Conservation (phyloP, 1,284 basidiomycete genomes). For the Cerioporus squamosus region DNA sequence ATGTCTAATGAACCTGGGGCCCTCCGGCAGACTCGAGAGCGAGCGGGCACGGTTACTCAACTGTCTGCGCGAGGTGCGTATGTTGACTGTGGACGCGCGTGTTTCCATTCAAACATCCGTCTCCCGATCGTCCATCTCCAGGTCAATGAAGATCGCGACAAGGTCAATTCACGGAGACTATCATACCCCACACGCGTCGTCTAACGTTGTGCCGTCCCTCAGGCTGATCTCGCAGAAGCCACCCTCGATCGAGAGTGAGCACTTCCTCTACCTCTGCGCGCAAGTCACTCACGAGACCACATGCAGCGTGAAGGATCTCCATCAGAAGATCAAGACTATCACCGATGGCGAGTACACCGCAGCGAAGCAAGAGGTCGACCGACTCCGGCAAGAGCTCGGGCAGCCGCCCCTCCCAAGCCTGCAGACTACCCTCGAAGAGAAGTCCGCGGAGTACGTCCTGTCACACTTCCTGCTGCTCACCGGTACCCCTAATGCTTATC, state of each 20-base stretch:
- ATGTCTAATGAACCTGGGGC: neutral
- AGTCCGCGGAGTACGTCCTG: slow-evolving; percentile 59
- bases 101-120: neutral
- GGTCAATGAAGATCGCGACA: slow-evolving; percentile 81
- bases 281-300: neutral
- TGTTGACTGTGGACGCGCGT: neutral
- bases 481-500: neutral
- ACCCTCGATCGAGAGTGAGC: slow-evolving; percentile 66
- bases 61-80: slow-evolving; percentile 63
- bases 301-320: slow-evolving; percentile 65
- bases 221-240: slow-evolving; percentile 59
- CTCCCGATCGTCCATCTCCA: slow-evolving; percentile 29
- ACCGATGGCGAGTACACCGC: slow-evolving; percentile 75
- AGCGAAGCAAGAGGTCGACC: slow-evolving; percentile 76
- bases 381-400: slow-evolving; percentile 72
- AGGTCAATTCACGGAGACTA: slow-evolving; percentile 41
- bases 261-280: neutral
- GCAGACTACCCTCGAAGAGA: slow-evolving; percentile 74
- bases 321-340: slow-evolving; percentile 63
- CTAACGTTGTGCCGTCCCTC: slow-evolving; percentile 12
- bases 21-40: slow-evolving; percentile 67
- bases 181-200: neutral
- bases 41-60: slow-evolving; percentile 69
- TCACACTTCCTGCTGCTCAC: neutral
- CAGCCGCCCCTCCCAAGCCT: slow-evolving; percentile 71